Evolutionary conservation across 1,284 basidiomycete species (phyloP), one percentile per base, ranked within the genome.

Genomic region (Boletus semigastroideus): DNA sequence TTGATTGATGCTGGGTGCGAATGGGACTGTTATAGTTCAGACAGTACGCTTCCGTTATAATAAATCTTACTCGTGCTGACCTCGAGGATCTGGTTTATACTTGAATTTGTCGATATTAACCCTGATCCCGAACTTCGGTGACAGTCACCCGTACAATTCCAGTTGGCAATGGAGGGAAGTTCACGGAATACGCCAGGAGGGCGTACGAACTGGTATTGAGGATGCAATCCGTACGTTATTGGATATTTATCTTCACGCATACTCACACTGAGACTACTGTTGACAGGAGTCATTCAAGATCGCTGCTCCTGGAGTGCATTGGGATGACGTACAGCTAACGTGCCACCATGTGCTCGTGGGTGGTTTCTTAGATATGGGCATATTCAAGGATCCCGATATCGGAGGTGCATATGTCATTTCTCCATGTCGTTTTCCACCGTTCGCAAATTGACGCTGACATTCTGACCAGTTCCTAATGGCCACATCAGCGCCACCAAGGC

Each of bases 1-100:
- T 80, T 96, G 37, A 93, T 96, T 55, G 94, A 97, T 63, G 93
- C 93, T 2, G 92, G 93, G 0, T 93, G 92, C 62, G 94, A 97
- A 71, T 94, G 84, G 85, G 77, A 84, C 41, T 88, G 83, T 66
- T 90, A 93, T 60, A 87, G 87, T 0, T 80, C 86, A 0, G 90
- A 93, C 64, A 90, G 82, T 76, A 59, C 62, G 81, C 65, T 45
- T 55, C 17, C 1, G 43, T 54, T 30, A 49, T 58, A 31, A 38
- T 17, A 34, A 16, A 17, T 41, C 25, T 42, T 38, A 1, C 17
- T 28, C 27, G 20, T 25, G 22, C 25, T 44, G 30, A 14, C 33
- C 37, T 20, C n/a, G 10, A 5, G 37, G 16, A 42, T 42, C 17
- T 43, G 22, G 25, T 25, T 22, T 50, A n/a, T n/a, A 38, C 19